A percentile compares a stretch with the other conserved stretches of the same genome.
Evolutionary conservation across 2,329 filamentous ascomycete species (phyloP).

Genomic region (Sarocladium strictum): DNA sequence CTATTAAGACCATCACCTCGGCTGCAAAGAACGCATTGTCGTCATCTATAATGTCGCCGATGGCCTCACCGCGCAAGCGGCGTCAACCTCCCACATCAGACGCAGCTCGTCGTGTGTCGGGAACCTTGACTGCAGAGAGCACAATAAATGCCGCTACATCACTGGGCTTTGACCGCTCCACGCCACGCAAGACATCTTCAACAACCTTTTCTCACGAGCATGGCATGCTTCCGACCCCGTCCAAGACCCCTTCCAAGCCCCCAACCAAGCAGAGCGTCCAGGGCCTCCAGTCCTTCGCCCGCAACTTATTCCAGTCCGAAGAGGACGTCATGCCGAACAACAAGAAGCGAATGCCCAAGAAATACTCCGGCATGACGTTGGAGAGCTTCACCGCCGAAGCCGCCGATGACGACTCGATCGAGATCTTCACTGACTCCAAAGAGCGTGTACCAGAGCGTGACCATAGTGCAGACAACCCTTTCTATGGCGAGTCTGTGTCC

Average conservation of each 20-base stretch:
- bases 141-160: constrained; percentile 36
- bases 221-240: constrained; percentile 68
- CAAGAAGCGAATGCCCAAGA: constrained; percentile 49
- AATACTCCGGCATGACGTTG: constrained; percentile 47
- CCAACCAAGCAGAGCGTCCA: constrained; percentile 43
- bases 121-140: constrained; percentile 36
- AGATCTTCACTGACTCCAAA: constrained; percentile 74
- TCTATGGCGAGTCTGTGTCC: constrained; percentile 46
- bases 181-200: constrained; percentile 13
- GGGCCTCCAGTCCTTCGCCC: constrained; percentile 48
- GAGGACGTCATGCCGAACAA: constrained; percentile 51
- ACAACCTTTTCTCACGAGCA: constrained; percentile 10
- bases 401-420: constrained; percentile 49
- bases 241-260: constrained; percentile 69
- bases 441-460: constrained; percentile 69
- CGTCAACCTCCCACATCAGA: constrained; percentile 37
- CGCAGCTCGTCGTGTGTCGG: constrained; percentile 40
- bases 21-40: background rate
- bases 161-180: constrained; percentile 24
- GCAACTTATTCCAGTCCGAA: constrained; percentile 58
- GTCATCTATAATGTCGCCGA: constrained; percentile 33
- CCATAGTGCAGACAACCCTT: constrained; percentile 64
- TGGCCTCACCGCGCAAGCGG: constrained; percentile 46
- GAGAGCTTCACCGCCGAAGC: constrained; percentile 54
- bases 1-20: background rate